phyloP scores from a whole-genome alignment of 176 grass and related monocot species.

The Chrysopogon serrulatus region DNA sequence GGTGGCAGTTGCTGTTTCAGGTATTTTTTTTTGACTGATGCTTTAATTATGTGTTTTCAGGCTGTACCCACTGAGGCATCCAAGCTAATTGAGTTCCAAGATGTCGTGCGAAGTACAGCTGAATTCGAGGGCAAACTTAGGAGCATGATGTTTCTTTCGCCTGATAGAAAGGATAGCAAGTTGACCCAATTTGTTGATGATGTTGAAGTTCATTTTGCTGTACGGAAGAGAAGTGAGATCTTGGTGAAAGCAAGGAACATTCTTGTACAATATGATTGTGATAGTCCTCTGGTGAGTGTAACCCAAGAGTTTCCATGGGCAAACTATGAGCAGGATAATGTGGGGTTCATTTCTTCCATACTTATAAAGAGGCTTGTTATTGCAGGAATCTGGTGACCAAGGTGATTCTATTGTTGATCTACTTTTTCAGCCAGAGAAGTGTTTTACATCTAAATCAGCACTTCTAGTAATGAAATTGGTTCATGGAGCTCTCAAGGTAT shows the following conservation, averaged over 20 bases:
- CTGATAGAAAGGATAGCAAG: constrained; percentile 69
- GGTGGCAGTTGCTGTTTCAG: not conserved
- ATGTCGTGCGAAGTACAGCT: constrained; percentile 73
- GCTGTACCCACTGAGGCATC: constrained; percentile 87
- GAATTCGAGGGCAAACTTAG: constrained; percentile 71
- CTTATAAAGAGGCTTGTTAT: constrained; percentile 25
- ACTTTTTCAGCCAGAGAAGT: constrained; percentile 77
- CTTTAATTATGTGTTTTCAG: constrained; percentile 48
- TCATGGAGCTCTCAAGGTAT: constrained; percentile 88
- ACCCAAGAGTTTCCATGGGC: constrained; percentile 2
- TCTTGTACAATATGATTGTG: constrained; percentile 73
- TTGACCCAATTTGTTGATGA: constrained; percentile 89
- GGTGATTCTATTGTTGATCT: constrained; percentile 71
- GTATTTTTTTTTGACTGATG: not conserved
- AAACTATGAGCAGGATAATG: constrained; percentile 9
- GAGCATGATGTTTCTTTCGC: constrained; percentile 71
- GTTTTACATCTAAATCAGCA: constrained; percentile 78
- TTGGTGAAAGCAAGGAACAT: constrained; percentile 76
- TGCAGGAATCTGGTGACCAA: constrained; percentile 39
- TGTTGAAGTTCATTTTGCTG: constrained; percentile 97
- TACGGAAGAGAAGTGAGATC: constrained; percentile 83
- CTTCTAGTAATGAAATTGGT: constrained; percentile 77
- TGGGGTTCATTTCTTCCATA: constrained; percentile 24
- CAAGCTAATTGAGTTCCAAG: constrained; percentile 84
- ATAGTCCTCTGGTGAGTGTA: constrained; percentile 58